These are phyloP conservation scores for Cyclotella baltica DNA, from an alignment of 108 stramenopile genomes.

Conservation along the genomic window DNA sequence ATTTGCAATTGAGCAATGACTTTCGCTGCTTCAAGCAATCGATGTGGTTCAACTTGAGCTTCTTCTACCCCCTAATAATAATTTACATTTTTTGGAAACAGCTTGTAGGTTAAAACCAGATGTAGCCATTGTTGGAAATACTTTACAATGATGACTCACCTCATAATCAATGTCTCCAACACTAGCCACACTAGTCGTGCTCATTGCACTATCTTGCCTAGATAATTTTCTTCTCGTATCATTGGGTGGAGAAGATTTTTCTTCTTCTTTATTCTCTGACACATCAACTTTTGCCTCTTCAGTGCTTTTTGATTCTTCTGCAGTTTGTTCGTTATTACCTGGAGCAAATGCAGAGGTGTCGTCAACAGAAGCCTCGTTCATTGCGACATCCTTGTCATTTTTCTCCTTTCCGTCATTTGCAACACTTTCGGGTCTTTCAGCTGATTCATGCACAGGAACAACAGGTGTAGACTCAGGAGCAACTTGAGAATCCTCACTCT, in stretches of 20 bases:
- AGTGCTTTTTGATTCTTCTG: background rate
- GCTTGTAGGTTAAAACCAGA: too few relatives aligned
- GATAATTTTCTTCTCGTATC: background rate
- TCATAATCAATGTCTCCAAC: constrained; percentile 9
- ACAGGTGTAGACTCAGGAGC: background rate
- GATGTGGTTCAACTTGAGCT: constrained; percentile 61
- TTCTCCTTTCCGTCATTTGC: background rate
- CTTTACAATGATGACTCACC: background rate
- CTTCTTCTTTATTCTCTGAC: background rate
- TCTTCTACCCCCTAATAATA: constrained; percentile 55
- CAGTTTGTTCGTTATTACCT: background rate
- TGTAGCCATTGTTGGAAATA: background rate
- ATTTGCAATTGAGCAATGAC: constrained; percentile 87
- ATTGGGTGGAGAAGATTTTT: background rate
- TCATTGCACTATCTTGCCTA: constrained; percentile 4
- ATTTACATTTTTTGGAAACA: too few relatives aligned
- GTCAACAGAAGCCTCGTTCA: background rate
- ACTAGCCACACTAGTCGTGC: background rate
- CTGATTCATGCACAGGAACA: background rate
- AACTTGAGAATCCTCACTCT: background rate
- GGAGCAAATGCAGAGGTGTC: background rate
- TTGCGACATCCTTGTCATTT: background rate
- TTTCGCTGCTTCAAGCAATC: constrained; percentile 78
- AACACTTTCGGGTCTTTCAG: background rate
- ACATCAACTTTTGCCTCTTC: background rate